Conservation (phyloP, 768 basidiomycete genomes). For the Hirschioporus abietinus region DNA sequence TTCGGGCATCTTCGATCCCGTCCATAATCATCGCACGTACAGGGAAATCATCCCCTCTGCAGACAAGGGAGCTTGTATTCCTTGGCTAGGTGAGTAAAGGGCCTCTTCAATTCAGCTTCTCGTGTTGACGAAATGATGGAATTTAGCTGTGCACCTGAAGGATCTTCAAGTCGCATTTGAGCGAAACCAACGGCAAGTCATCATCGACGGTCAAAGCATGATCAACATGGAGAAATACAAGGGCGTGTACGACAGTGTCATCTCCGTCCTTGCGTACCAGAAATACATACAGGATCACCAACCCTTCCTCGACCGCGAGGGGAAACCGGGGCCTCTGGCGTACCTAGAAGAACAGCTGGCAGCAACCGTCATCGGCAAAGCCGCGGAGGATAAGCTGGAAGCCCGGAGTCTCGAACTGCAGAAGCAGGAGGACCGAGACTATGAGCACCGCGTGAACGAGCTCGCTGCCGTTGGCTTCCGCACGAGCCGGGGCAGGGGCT, state of each 20-base stretch:
- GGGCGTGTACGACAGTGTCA: slow-evolving; percentile 32
- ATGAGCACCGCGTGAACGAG: slow-evolving; percentile 10
- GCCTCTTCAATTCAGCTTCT: neutral
- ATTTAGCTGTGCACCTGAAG: slow-evolving; percentile 31
- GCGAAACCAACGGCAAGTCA: slow-evolving; percentile 8
- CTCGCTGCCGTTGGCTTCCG: slow-evolving; percentile 15
- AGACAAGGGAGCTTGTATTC: slow-evolving; percentile 26
- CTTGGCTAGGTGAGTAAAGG: slow-evolving; percentile 32
- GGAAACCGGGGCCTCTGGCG: slow-evolving; percentile 30
- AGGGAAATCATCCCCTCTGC: slow-evolving; percentile 27
- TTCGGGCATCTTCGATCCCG: slow-evolving; percentile 29
- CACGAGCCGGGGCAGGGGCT: neutral
- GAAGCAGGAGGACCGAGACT: slow-evolving; percentile 8
- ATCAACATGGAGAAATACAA: slow-evolving; percentile 40
- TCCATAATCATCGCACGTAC: slow-evolving; percentile 33
- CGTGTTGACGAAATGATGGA: slow-evolving; percentile 1
- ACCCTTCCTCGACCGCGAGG: slow-evolving; percentile 22
- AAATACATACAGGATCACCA: slow-evolving; percentile 22
- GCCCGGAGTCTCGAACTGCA: slow-evolving; percentile 23
- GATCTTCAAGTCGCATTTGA: slow-evolving; percentile 6
- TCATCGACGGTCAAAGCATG: slow-evolving; percentile 28
- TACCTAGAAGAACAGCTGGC: slow-evolving; percentile 38
- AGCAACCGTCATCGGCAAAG: slow-evolving; percentile 21
- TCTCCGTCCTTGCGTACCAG: slow-evolving; percentile 26
- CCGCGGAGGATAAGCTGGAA: slow-evolving; percentile 30